Evolutionary conservation across 495 filamentous ascomycete genomes (phyloP).

Genomic region (Penicillium robsamsonii): DNA sequence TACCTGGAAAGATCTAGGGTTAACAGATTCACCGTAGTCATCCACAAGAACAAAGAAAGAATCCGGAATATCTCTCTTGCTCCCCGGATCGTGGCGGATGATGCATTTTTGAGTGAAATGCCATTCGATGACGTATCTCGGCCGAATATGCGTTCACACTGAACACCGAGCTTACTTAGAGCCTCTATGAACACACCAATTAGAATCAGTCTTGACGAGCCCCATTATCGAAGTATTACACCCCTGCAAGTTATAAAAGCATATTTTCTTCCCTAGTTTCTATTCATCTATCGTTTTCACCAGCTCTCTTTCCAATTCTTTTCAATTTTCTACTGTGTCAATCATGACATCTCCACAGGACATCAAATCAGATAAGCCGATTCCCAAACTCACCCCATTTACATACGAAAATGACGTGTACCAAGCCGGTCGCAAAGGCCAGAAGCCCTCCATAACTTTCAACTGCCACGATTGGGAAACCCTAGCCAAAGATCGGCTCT

Average conservation of each 20-base stretch:
- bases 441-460: conserved; percentile 35
- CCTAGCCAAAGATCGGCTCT: conserved; percentile 28
- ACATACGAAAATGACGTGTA: conserved; percentile 34
- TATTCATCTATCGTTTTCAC: background rate
- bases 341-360: background rate
- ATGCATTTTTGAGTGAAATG: too few species aligned
- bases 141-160: too few species aligned
- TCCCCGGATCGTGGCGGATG: background rate
- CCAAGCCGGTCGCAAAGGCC: conserved; percentile 29
- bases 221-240: too few species aligned
- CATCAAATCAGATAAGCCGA: background rate
- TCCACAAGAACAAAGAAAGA: background rate
- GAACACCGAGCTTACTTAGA: too few species aligned
- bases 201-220: too few species aligned
- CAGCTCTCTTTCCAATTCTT: background rate
- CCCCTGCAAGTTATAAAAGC: background rate
- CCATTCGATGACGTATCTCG: background rate
- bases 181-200: too few species aligned
- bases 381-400: background rate
- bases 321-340: background rate
- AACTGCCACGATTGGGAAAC: conserved; percentile 35
- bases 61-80: background rate
- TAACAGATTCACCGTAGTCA: too few species aligned
- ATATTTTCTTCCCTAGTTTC: background rate
- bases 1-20: too few species aligned